phyloP scores from a whole-genome alignment of 1,284 basidiomycete species.

The Rhizopogon hawkerae region DNA sequence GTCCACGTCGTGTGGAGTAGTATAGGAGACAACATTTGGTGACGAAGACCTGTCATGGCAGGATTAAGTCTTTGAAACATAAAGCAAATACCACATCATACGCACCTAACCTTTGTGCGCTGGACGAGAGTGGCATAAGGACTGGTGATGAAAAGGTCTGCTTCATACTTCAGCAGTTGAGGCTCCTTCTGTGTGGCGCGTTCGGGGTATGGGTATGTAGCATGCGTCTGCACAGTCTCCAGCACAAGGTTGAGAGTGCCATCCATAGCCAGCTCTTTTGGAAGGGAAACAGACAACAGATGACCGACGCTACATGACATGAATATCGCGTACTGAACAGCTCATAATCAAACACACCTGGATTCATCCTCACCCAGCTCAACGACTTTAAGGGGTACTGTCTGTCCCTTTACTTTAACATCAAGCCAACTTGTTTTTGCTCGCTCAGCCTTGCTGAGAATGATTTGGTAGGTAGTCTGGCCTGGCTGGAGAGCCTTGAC shows the following conservation, averaged over 20 bases:
- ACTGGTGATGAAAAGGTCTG: conserved; percentile 71
- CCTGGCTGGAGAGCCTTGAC: conserved; percentile 63
- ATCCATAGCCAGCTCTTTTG: conserved; percentile 41
- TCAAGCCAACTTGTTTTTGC: conserved; percentile 72
- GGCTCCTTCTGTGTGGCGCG: conserved; percentile 70
- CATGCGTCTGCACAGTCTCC: conserved; percentile 68
- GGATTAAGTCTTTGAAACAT: conserved; percentile 5
- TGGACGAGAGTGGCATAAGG: conserved; percentile 78
- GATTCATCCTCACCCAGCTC: conserved; percentile 42
- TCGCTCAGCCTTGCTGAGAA: conserved; percentile 57
- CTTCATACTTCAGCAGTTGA: conserved; percentile 72
- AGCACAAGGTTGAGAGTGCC: conserved; percentile 68
- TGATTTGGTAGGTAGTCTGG: conserved; percentile 61
- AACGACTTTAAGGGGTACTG: conserved; percentile 45
- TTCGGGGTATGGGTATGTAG: conserved; percentile 68
- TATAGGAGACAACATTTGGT: conserved; percentile 63
- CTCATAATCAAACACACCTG: conserved; percentile 34
- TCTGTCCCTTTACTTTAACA: conserved; percentile 66
- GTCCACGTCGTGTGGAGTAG: conserved; percentile 49
- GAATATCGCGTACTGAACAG: conserved; percentile 1
- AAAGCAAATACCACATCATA: conserved; percentile 10
- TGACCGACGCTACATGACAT: conserved; percentile 28
- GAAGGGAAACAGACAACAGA: conserved; percentile 40
- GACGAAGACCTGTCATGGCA: conserved; percentile 47
- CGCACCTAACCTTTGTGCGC: conserved; percentile 78